Evolutionary conservation across 1,284 basidiomycete genomes (phyloP).

Genomic region (Apiotrichum veenhuisii): DNA sequence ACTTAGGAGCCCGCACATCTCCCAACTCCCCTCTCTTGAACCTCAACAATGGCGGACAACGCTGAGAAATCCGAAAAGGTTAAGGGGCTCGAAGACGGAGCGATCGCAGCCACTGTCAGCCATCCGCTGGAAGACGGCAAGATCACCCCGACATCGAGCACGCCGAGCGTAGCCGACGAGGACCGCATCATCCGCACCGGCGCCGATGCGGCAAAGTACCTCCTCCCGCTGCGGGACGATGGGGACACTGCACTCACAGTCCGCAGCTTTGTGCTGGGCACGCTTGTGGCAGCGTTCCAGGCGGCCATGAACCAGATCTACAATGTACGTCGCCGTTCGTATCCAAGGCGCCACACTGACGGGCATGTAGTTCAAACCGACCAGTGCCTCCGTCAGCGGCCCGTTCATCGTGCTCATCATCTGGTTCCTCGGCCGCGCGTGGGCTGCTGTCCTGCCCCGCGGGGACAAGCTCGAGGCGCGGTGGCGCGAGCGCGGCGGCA

Average conservation of each 20-base stretch:
- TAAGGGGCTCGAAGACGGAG: too few relatives aligned
- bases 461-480: constrained; percentile 51
- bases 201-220: constrained; percentile 59
- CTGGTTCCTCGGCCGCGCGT: constrained; percentile 57
- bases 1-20: too few relatives aligned
- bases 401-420: constrained; percentile 61
- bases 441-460: constrained; percentile 50
- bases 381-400: constrained; percentile 55
- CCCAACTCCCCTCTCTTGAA: too few relatives aligned
- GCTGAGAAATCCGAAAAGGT: too few relatives aligned
- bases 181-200: constrained; percentile 45
- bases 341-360: too few relatives aligned
- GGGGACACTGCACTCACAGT: constrained; percentile 60
- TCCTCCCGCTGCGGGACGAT: constrained; percentile 62
- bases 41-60: too few relatives aligned
- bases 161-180: background rate
- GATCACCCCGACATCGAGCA: too few relatives aligned
- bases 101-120: too few relatives aligned
- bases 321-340: background rate
- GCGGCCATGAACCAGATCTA: constrained; percentile 48
- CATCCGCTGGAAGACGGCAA: too few relatives aligned
- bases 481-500: constrained; percentile 51
- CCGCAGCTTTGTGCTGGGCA: constrained; percentile 59
- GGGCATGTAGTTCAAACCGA: constrained; percentile 57
- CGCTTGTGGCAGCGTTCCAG: constrained; percentile 57